Conservation (phyloP, 192 early-diverging fungal genomes). For the Piromyces sp. region DNA sequence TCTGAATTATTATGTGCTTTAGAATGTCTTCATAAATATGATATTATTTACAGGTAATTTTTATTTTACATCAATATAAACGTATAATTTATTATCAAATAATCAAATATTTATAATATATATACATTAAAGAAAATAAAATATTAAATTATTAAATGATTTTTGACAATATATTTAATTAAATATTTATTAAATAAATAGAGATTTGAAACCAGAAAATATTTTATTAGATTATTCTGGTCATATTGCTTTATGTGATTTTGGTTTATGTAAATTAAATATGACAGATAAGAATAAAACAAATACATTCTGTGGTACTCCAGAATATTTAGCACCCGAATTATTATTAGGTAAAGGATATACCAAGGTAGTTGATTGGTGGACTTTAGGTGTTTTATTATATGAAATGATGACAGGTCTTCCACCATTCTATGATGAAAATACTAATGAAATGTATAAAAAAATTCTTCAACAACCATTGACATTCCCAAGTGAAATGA, state of each 20-base stretch:
- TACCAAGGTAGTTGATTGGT: slow-evolving; percentile 92
- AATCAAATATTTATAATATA: too few species aligned
- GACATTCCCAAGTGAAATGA: slow-evolving; percentile 24
- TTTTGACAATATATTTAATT: too few species aligned
- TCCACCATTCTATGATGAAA: slow-evolving; percentile 88
- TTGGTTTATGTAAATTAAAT: slow-evolving; percentile 84
- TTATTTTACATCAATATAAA: not conserved
- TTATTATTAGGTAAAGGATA: slow-evolving; percentile 45
- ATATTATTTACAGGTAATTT: slow-evolving; percentile 55
- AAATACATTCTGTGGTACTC: slow-evolving; percentile 91
- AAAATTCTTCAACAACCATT: slow-evolving; percentile 70
- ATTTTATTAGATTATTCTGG: slow-evolving; percentile 84
- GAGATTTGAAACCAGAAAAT: slow-evolving; percentile 91
- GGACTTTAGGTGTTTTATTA: slow-evolving; percentile 79
- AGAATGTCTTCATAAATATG: slow-evolving; percentile 79
- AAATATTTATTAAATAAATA: slow-evolving; percentile 9
- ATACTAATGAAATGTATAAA: slow-evolving; percentile 85
- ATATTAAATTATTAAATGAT: too few species aligned
- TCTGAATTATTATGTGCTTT: slow-evolving; percentile 80
- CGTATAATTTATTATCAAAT: too few species aligned
- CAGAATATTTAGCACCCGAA: slow-evolving; percentile 70
- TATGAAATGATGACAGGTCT: slow-evolving; percentile 77
- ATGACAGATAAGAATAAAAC: slow-evolving; percentile 88
- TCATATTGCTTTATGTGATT: slow-evolving; percentile 86
- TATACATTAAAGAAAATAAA: too few species aligned